Base-by-base conservation (phyloP, 768 basidiomycete genomes). In the Amanita muscaria region DNA sequence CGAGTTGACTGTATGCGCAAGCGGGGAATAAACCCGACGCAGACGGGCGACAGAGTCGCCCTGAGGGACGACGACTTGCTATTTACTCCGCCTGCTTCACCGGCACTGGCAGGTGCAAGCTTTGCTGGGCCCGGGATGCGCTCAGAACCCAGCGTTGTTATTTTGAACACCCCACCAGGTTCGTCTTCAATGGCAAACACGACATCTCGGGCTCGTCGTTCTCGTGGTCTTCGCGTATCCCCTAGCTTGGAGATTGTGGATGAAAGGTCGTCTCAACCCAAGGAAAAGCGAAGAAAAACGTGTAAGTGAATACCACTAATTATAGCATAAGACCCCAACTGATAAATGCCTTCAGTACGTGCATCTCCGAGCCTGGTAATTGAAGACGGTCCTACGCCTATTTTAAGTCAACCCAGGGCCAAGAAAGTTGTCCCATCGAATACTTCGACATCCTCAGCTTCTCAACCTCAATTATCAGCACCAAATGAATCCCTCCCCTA, bases 281-380 rank as follows among this genome's bases (percentile, higher is more conserved):
- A 39, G 37, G 19, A 12, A 18, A 12, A 19, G 11, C 6, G 12
- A 5, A 39, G n/a, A n/a, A 39, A 23, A 19, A 6, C 16, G 4
- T n/a, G 37, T 39, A 39, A 16, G 37, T 22, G 19, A 14, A 18
- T 42, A 18, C 19, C 40, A 27, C 24, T n/a, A 23, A 7, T 16
- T n/a, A n/a, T n/a, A n/a, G n/a, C n/a, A n/a, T n/a, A n/a, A n/a
- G 22, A 38, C 10, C 4, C 6, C 12, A 22, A 24, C 11, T 38
- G 22, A 38, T 10, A n/a, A 15, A 25, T 21, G 8, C 21, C 22
- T 9, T 35, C 23, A 45, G 44, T 37, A 14, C 25, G 35, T 12
- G 19, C 35, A 9, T 45, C 44, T 45, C 35, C 44, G 15, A 38
- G 44, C 18, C 18, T 45, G 1, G 36, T 29, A 25, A 15, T 30